Conservation (phyloP, 768 basidiomycete species). For the Panellus pusillus region DNA sequence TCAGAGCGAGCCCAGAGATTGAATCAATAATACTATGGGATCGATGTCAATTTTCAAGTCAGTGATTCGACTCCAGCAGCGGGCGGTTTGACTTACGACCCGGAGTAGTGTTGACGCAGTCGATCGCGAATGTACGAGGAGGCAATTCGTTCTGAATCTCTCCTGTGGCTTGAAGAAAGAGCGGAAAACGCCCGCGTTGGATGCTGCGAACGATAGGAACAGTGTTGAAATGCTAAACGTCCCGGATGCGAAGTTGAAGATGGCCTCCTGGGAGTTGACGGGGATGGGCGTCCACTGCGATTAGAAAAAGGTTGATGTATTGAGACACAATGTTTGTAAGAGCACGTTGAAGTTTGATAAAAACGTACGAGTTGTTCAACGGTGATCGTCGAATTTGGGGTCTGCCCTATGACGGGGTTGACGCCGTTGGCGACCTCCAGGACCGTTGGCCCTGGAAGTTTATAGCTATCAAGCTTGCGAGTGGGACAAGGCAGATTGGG, state of each 20-base stretch:
- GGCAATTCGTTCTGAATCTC: too few relatives aligned
- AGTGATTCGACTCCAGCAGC: background rate
- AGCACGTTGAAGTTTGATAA: too few relatives aligned
- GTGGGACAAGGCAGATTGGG: background rate
- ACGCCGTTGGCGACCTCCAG: background rate
- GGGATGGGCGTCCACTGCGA: background rate
- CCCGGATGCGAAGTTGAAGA: background rate
- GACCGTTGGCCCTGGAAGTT: background rate
- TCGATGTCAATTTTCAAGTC: too few relatives aligned
- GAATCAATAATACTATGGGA: background rate
- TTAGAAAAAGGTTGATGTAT: too few relatives aligned
- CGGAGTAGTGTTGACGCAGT: background rate
- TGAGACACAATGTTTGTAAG: too few relatives aligned
- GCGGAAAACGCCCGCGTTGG: background rate
- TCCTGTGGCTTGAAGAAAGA: background rate
- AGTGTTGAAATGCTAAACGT: background rate
- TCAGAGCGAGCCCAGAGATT: background rate
- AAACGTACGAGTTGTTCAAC: too few relatives aligned
- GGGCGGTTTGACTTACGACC: background rate
- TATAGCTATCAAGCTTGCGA: background rate
- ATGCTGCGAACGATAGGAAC: background rate
- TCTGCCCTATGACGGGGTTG: background rate
- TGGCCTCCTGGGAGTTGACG: background rate
- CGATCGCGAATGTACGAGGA: background rate
- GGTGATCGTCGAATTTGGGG: background rate